Conservation (phyloP, 75 land plant genomes). For the Isoetes taiwanensis region DNA sequence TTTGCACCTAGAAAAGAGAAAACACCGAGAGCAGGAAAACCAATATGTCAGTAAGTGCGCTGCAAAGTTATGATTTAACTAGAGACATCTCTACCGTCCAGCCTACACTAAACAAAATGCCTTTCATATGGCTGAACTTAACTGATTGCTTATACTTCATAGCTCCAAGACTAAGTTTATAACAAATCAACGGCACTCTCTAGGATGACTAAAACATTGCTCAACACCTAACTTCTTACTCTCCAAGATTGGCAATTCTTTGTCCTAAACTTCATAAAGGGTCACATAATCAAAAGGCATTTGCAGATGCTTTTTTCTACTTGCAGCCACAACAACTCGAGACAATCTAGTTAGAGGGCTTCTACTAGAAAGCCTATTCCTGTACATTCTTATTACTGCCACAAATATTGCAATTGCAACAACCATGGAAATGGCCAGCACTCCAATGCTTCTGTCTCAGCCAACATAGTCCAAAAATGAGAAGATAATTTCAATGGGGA, state of each 20-base stretch:
- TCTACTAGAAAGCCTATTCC: conserved; percentile 41
- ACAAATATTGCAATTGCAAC: conserved; percentile 41
- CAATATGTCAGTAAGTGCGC: too few species aligned
- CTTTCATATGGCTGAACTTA: too few species aligned
- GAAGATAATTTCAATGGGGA: too few species aligned
- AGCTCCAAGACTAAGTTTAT: too few species aligned
- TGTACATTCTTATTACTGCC: conserved; percentile 53
- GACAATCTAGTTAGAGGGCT: conserved; percentile 57
- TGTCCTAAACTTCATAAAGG: background rate
- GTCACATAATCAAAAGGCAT: conserved; percentile 26
- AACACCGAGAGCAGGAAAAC: too few species aligned
- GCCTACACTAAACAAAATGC: too few species aligned
- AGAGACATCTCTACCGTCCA: too few species aligned
- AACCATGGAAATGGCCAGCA: conserved; percentile 27
- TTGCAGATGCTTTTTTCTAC: conserved; percentile 32
- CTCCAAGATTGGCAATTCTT: background rate
- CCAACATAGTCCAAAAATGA: conserved; percentile 70
- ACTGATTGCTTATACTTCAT: too few species aligned
- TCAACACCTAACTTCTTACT: conserved; percentile 3
- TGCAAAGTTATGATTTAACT: too few species aligned
- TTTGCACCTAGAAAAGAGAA: too few species aligned
- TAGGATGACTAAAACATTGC: too few species aligned
- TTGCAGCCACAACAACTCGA: conserved; percentile 45
- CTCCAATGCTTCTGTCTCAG: conserved; percentile 45
- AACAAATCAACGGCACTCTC: too few species aligned